phyloP scores from a whole-genome alignment of 140 eudicot species.

The Bidens hawaiensis region DNA sequence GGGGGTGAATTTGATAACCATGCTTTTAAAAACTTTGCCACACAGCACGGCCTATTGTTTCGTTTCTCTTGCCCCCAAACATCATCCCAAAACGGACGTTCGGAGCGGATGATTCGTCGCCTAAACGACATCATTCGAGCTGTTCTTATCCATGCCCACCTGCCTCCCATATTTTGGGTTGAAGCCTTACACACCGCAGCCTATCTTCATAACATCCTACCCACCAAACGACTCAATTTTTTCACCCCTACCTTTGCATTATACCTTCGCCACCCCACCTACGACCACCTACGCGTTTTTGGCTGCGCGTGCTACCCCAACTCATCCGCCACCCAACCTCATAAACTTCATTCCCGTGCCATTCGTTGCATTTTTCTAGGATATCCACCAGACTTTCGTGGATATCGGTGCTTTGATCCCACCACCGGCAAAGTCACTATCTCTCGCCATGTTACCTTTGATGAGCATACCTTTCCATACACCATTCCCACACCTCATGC shows the following conservation, averaged over 20 bases:
- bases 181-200: neutral
- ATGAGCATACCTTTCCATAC: neutral
- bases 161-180: no score
- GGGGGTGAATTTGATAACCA: no score
- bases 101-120: no score
- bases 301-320: neutral
- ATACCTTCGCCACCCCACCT: neutral
- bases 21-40: no score
- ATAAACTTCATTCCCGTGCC: no score
- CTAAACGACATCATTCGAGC: no score
- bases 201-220: neutral
- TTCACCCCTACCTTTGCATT: neutral
- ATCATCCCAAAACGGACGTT: no score
- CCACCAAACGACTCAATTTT: neutral
- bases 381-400: no score
- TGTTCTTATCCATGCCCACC: no score
- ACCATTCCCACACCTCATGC: neutral
- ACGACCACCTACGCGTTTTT: neutral
- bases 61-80: no score
- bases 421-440: neutral
- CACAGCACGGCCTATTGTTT: no score
- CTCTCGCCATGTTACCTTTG: neutral
- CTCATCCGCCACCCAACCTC: neutral
- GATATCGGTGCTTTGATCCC: neutral
- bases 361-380: no score